These are phyloP conservation scores for Leishmania braziliensis DNA, from an alignment of 208 protist genomes.

Conservation along the genomic window DNA sequence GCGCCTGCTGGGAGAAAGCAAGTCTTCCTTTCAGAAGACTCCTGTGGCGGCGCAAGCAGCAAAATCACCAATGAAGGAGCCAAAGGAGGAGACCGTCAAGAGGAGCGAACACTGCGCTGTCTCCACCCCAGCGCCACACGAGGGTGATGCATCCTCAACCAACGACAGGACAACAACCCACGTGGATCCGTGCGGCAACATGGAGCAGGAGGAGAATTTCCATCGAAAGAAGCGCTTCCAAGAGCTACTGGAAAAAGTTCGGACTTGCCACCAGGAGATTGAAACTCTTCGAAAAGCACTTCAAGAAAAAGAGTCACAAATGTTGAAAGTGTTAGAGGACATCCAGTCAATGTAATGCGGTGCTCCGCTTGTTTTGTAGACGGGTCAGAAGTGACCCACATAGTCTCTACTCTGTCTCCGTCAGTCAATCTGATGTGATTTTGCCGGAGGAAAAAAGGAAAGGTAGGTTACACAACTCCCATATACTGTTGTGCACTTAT, in stretches of 20 bases:
- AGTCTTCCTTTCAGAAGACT: background rate
- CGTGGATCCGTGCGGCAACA: slow-evolving; percentile 13
- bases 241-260: slow-evolving; percentile 20
- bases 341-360: slow-evolving; percentile 15
- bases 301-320: slow-evolving; percentile 41
- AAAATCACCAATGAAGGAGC: background rate
- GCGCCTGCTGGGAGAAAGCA: background rate
- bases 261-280: slow-evolving; percentile 28
- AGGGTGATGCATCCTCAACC: background rate
- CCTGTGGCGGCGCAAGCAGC: background rate
- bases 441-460: background rate
- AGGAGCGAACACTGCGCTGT: too few species aligned
- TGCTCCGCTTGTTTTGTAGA: background rate
- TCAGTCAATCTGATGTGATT: background rate
- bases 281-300: slow-evolving; percentile 33
- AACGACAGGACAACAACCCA: background rate
- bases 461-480: background rate
- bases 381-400: background rate
- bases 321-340: slow-evolving; percentile 49
- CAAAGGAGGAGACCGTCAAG: background rate
- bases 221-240: background rate
- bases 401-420: background rate
- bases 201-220: slow-evolving; percentile 14
- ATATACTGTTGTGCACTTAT: background rate
- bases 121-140: too few species aligned